These are phyloP conservation scores for Sarcodon sp. DNA, from an alignment of 768 basidiomycete genomes.

Conservation along the genomic window DNA sequence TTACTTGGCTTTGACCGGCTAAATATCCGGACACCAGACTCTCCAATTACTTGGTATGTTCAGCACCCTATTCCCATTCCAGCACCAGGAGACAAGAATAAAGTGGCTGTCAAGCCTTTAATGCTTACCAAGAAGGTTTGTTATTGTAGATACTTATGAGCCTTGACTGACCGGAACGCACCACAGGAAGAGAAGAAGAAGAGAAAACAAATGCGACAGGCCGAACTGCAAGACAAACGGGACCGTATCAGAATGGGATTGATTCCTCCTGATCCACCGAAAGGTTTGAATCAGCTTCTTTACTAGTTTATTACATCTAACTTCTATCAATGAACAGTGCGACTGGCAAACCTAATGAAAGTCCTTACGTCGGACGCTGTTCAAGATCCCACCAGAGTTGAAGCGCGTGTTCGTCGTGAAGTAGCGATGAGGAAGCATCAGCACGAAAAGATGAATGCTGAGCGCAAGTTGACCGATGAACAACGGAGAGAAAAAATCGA, in stretches of 20 bases:
- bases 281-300: slow-evolving; percentile 39
- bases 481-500: slow-evolving; percentile 82
- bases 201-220: slow-evolving; percentile 77
- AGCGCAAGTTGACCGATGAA: slow-evolving; percentile 86
- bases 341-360: slow-evolving; percentile 92
- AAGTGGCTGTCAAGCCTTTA: slow-evolving; percentile 65
- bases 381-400: slow-evolving; percentile 94
- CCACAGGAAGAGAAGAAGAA: slow-evolving; percentile 89
- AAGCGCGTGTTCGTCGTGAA: slow-evolving; percentile 88
- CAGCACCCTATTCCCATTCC: slow-evolving; percentile 98
- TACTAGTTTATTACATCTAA: neutral
- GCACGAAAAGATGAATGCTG: slow-evolving; percentile 90
- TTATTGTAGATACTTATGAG: neutral
- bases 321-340: slow-evolving; percentile 38
- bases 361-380: slow-evolving; percentile 94
- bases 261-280: slow-evolving; percentile 88
- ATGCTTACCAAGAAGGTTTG: slow-evolving; percentile 85
- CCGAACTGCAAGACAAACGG: slow-evolving; percentile 86
- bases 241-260: slow-evolving; percentile 95
- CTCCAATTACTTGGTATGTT: slow-evolving; percentile 81
- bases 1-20: slow-evolving; percentile 39
- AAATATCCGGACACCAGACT: slow-evolving; percentile 51
- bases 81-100: slow-evolving; percentile 77
- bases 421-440: slow-evolving; percentile 80
- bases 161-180: neutral